Evolutionary conservation across 1,139 yeast species (phyloP).

Genomic region (Maudiozyma humilis): DNA sequence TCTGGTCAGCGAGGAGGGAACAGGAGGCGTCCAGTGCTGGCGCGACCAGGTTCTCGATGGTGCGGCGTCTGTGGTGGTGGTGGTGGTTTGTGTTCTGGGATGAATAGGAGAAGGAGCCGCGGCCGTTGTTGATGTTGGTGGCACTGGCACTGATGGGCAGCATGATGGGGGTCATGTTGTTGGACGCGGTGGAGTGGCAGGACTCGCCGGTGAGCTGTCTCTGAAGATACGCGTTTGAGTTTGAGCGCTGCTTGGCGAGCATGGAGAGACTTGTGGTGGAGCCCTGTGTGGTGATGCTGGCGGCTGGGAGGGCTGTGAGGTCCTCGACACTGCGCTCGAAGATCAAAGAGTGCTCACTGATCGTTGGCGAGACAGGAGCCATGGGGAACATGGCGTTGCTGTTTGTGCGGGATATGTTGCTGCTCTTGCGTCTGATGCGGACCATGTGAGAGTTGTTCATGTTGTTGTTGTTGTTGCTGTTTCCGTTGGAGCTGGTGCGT

Average conservation of each 20-base stretch:
- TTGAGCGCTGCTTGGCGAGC: conserved; percentile 7
- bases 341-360: conserved; percentile 32
- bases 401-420: conserved; percentile 1
- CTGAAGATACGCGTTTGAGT: conserved; percentile 8
- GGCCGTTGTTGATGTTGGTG: background rate
- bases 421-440: conserved; percentile 1
- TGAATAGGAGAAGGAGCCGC: conserved; percentile 3
- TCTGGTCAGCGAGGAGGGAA: conserved; percentile 47
- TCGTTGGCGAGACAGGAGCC: conserved; percentile 1
- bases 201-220: conserved; percentile 10
- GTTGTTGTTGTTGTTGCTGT: no score
- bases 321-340: conserved; percentile 62
- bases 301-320: conserved; percentile 19
- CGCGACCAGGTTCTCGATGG: conserved; percentile 66
- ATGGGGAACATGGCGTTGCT: background rate
- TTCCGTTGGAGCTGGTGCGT: background rate
- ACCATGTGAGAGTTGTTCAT: conserved; percentile 10
- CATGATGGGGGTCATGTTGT: background rate
- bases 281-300: conserved; percentile 2
- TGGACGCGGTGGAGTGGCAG: conserved; percentile 3
- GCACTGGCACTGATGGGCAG: conserved; percentile 1
- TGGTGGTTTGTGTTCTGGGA: conserved; percentile 6
- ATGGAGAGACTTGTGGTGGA: conserved; percentile 3
- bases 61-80: conserved; percentile 35
- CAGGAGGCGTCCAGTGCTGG: conserved; percentile 80